Base-by-base conservation (phyloP, 2,329 filamentous ascomycete species). In the Colletotrichum trifolii region DNA sequence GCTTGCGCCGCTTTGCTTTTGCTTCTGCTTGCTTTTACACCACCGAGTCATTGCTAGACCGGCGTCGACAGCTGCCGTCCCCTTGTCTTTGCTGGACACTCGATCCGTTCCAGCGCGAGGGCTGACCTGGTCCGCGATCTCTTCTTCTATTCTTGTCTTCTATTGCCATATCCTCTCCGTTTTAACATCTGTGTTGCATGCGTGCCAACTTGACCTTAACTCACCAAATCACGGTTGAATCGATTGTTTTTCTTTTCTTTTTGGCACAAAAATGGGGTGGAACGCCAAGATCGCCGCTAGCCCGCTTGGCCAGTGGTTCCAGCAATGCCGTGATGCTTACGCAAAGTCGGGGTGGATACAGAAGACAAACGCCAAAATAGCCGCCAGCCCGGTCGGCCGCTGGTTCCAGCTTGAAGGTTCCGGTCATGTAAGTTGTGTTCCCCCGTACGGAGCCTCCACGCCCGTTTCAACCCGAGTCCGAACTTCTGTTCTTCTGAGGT, bases 401-500 rank as follows among this genome's bases (percentile, higher is more conserved):
- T 91, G 89, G 81, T 97, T 97, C 79, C 87, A 88, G 69, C 87
- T 97, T 45, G 92, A 96, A 67, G 91, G 91, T 69, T 93, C 87
- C 43, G 92, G 92, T 72, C 91, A 95, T 85, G 91, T 92, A 85
- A 82, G 89, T 85, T 54, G n/a, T 42, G 33, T 40, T 43, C 39
- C 50, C n/a, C 25, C 25, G 25, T 25, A 25, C 25, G 25, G 25
- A 25, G 25, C 25, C 25, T 25, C 25, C 25, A 25, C 25, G 25
- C 45, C 39, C 10, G 35, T 46, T 34, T 36, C 59, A 43, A 25
- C 34, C 36, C 39, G 40, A 43, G n/a, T 35, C 47, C 42, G 15
- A 35, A 15, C 40, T 36, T 13, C 15, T 43, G 42, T 15, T 40
- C 3, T 13, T 40, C 38, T 45, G 17, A 25, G 25, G 25, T 25